A percentile compares a stretch with the other conserved stretches of the same genome.
Conservation (phyloP, 176 grass and related monocot species). For the Aegilops speltoides region DNA sequence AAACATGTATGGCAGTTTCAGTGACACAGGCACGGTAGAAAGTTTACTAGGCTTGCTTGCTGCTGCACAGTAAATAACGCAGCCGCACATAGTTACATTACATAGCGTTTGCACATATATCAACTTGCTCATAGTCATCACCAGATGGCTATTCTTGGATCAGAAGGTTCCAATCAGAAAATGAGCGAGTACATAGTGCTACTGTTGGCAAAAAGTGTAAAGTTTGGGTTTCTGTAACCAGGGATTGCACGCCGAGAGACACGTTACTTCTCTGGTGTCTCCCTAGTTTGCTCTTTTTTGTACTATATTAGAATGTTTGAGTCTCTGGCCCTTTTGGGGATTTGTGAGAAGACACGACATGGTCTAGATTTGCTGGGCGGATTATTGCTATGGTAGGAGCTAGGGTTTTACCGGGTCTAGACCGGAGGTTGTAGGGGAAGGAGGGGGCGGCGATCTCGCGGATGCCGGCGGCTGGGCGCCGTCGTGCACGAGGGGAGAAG, state of each 20-base stretch:
- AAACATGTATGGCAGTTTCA: conserved; percentile 42
- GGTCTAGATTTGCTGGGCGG: background rate
- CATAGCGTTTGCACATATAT: background rate
- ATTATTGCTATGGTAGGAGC: background rate
- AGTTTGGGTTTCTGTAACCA: conserved; percentile 2
- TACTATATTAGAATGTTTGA: background rate
- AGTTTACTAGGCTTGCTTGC: conserved; percentile 39
- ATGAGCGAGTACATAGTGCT: background rate
- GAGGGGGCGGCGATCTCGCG: too few relatives aligned
- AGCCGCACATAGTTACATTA: conserved; percentile 18
- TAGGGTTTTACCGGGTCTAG: too few relatives aligned
- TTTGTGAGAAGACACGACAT: conserved; percentile 11
- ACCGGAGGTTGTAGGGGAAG: too few relatives aligned
- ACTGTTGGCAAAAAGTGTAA: background rate
- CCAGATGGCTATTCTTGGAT: background rate
- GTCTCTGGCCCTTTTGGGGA: conserved; percentile 1
- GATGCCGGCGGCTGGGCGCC: too few relatives aligned
- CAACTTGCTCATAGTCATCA: background rate
- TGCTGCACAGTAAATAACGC: conserved; percentile 14
- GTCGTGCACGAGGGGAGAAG: too few relatives aligned
- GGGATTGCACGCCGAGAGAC: background rate
- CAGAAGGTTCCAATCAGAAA: conserved; percentile 33
- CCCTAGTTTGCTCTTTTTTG: conserved; percentile 13
- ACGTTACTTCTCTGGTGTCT: background rate
- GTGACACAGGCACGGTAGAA: conserved; percentile 2